phyloP scores from a whole-genome alignment of 2,329 filamentous ascomycete species.

The Hypomyces rosellus region DNA sequence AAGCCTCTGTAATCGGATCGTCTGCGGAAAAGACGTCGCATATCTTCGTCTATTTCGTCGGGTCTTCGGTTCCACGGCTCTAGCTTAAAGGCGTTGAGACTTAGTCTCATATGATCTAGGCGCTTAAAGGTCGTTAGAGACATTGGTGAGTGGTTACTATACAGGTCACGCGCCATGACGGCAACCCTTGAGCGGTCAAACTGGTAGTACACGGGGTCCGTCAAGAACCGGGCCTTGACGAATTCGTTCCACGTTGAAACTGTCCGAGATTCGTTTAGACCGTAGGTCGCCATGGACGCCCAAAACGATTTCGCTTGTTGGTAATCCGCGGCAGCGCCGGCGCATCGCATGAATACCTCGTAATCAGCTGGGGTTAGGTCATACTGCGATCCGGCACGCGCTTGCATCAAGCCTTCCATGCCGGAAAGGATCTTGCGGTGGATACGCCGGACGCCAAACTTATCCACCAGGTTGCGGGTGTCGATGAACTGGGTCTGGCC shows the following conservation, averaged over 20 bases:
- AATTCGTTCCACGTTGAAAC: conserved; percentile 38
- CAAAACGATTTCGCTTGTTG: conserved; percentile 30
- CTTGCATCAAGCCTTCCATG: conserved; percentile 28
- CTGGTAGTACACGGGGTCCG: conserved; percentile 40
- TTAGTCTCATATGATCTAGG: conserved; percentile 26
- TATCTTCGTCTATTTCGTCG: conserved; percentile 18
- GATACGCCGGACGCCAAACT: conserved; percentile 38
- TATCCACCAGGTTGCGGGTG: conserved; percentile 31
- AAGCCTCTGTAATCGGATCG: conserved; percentile 21
- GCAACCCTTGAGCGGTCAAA: conserved; percentile 36
- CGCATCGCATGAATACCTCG: conserved; percentile 38
- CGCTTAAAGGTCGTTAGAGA: conserved; percentile 14
- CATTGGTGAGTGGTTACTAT: conserved; percentile 17
- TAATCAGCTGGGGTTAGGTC: conserved; percentile 36
- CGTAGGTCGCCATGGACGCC: conserved; percentile 22
- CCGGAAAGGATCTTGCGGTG: conserved; percentile 32
- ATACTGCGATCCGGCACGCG: conserved; percentile 23
- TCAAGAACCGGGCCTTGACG: conserved; percentile 41
- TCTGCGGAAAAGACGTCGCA: conserved; percentile 21
- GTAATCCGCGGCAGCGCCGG: conserved; percentile 38
- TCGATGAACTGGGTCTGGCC: conserved; percentile 36
- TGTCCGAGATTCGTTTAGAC: conserved; percentile 25
- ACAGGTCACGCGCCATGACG: conserved; percentile 33
- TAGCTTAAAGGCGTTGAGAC: conserved; percentile 19
- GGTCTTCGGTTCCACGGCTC: conserved; percentile 26